phyloP scores from a whole-genome alignment of 768 basidiomycete species.

The Lactifluus echinatus region DNA sequence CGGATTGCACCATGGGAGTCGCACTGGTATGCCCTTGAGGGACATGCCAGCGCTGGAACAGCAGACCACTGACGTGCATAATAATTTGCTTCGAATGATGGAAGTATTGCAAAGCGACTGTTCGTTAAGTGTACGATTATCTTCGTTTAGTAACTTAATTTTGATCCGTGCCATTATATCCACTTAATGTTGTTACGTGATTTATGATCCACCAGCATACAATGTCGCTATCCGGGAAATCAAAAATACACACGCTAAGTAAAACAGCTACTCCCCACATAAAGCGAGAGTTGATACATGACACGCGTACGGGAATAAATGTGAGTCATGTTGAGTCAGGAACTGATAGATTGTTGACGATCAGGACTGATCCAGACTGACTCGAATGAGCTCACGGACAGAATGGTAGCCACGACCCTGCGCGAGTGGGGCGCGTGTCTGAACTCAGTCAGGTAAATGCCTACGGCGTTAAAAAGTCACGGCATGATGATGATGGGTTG shows the following conservation, averaged over 20 bases:
- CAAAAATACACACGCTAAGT: too few relatives aligned
- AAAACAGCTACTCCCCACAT: not conserved
- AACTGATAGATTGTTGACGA: not conserved
- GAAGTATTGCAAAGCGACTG: not conserved
- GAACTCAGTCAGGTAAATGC: constrained; percentile 87
- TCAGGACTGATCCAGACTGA: not conserved
- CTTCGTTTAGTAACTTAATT: not conserved
- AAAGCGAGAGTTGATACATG: not conserved
- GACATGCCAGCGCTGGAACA: too few relatives aligned
- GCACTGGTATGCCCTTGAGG: not conserved
- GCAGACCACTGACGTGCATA: not conserved
- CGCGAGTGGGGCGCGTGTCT: constrained; percentile 58
- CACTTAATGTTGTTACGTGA: not conserved
- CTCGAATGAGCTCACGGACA: constrained; percentile 37
- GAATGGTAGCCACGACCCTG: constrained; percentile 69
- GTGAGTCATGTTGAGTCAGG: not conserved
- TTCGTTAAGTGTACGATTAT: not conserved
- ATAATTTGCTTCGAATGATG: not conserved
- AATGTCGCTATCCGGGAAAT: not conserved
- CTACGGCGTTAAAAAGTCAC: constrained; percentile 26
- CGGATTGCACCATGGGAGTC: not conserved
- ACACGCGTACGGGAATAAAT: not conserved
- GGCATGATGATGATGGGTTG: not conserved
- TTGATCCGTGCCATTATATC: not conserved
- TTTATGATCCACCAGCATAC: not conserved